These are phyloP conservation scores for Cucurbita moschata DNA, from an alignment of 306 rosid species.

Conservation along the genomic window DNA sequence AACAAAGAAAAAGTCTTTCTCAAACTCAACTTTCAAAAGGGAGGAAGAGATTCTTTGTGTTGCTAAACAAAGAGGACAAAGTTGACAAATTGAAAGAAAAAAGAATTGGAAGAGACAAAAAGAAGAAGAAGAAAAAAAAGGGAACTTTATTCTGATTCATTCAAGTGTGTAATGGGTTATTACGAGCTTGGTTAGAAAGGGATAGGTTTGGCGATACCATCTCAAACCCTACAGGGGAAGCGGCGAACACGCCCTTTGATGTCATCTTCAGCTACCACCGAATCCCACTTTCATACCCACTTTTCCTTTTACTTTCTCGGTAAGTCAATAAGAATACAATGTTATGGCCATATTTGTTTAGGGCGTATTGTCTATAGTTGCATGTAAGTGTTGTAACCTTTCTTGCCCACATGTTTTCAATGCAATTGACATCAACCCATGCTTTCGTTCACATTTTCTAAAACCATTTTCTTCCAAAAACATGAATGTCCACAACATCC, in stretches of 20 bases:
- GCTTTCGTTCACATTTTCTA: too few relatives aligned
- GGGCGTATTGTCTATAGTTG: too few relatives aligned
- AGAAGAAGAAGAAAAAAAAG: background rate
- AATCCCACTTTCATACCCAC: background rate
- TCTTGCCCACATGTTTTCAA: too few relatives aligned
- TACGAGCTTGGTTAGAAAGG: background rate
- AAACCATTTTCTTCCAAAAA: too few relatives aligned
- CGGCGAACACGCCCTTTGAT: background rate
- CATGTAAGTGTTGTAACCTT: too few relatives aligned
- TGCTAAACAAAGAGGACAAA: background rate
- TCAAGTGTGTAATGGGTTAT: background rate
- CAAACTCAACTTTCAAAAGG: background rate
- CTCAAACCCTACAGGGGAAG: background rate
- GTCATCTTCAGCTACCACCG: background rate
- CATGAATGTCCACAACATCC: too few relatives aligned
- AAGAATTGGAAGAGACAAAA: background rate
- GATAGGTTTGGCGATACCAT: background rate
- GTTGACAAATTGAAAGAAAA: background rate
- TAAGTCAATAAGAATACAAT: too few relatives aligned
- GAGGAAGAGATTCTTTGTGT: background rate
- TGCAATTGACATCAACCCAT: too few relatives aligned
- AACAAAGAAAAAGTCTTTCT: background rate
- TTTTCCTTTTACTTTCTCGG: background rate
- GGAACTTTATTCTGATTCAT: background rate
- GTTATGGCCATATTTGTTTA: too few relatives aligned